Evolutionary conservation across 2,329 filamentous ascomycete species (phyloP).

Genomic region (Laburnicola sp.): DNA sequence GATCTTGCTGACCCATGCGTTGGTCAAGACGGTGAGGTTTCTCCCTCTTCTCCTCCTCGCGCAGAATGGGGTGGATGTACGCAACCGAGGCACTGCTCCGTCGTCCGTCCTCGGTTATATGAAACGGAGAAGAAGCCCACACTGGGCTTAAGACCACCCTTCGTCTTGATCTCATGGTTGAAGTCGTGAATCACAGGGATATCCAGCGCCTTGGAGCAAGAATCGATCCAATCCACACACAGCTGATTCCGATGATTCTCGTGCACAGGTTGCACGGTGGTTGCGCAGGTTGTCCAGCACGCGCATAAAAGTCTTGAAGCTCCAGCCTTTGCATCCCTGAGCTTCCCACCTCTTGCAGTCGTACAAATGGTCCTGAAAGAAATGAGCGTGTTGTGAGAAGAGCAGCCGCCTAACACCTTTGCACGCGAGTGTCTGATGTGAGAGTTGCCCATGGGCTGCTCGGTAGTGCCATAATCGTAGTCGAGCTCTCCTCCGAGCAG

Average conservation of each 20-base stretch:
- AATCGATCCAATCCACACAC: slow-evolving; percentile 84
- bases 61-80: slow-evolving; percentile 88
- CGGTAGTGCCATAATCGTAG: slow-evolving; percentile 86
- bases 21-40: slow-evolving; percentile 88
- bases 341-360: slow-evolving; percentile 83
- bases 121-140: slow-evolving; percentile 90
- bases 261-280: slow-evolving; percentile 86
- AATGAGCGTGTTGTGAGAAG: slow-evolving; percentile 91
- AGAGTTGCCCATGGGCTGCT: slow-evolving; percentile 90
- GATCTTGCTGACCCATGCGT: slow-evolving; percentile 83
- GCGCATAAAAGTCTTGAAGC: slow-evolving; percentile 80
- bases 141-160: slow-evolving; percentile 71
- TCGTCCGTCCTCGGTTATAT: slow-evolving; percentile 82
- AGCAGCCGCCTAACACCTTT: slow-evolving; percentile 90
- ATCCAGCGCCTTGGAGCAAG: slow-evolving; percentile 75
- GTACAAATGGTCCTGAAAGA: slow-evolving; percentile 89
- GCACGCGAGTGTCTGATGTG: slow-evolving; percentile 89
- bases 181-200: slow-evolving; percentile 85
- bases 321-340: slow-evolving; percentile 82
- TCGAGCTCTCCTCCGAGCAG: slow-evolving; percentile 84
- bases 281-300: slow-evolving; percentile 83
- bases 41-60: slow-evolving; percentile 76
- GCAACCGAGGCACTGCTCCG: slow-evolving; percentile 86
- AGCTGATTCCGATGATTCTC: slow-evolving; percentile 84
- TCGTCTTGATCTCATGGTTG: slow-evolving; percentile 78